A percentile compares a stretch with the other conserved stretches of the same genome.
These are phyloP conservation scores for Aaosphaeria arxii DNA, from an alignment of 2,329 filamentous ascomycete species.

Conservation along the genomic window DNA sequence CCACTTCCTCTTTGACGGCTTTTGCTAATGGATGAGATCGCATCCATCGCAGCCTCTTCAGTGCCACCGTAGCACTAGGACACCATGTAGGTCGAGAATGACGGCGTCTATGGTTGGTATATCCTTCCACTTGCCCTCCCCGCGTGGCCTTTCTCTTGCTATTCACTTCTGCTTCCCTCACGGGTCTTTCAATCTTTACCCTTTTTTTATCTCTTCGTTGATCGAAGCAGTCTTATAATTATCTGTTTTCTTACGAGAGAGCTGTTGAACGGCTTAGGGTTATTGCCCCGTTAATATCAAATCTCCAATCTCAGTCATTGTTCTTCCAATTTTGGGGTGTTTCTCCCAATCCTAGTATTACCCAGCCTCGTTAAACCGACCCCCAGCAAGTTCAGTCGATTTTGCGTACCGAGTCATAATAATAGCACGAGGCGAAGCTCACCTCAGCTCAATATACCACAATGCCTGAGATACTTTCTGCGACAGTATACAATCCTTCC, in stretches of 20 bases:
- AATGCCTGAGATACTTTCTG: conserved; percentile 47
- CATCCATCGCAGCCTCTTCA: conserved; percentile 23
- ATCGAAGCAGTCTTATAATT: conserved; percentile 37
- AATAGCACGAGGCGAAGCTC: conserved; percentile 35
- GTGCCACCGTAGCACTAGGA: conserved; percentile 26
- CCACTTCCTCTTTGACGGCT: conserved; percentile 14
- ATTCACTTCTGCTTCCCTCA: conserved; percentile 35
- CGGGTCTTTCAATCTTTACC: conserved; percentile 20
- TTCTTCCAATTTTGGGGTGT: conserved; percentile 15
- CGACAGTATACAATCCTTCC: conserved; percentile 48
- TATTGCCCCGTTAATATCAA: conserved; percentile 31
- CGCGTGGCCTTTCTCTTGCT: conserved; percentile 17
- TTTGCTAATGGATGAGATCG: conserved; percentile 27
- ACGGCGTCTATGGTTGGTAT: conserved; percentile 34
- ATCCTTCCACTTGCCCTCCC: conserved; percentile 26
- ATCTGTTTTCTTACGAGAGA: conserved; percentile 27
- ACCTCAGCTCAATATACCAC: conserved; percentile 36
- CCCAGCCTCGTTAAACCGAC: conserved; percentile 7
- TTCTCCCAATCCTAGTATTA: conserved; percentile 11
- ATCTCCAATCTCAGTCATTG: conserved; percentile 6
- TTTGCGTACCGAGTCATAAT: conserved; percentile 33
- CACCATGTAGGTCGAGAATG: conserved; percentile 12
- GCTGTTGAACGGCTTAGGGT: conserved; percentile 46
- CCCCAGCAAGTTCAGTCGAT: conserved; percentile 15
- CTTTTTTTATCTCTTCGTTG: conserved; percentile 39